Evolutionary conservation across 768 basidiomycete genomes (phyloP).

Genomic region (Naematelia aurantialba): DNA sequence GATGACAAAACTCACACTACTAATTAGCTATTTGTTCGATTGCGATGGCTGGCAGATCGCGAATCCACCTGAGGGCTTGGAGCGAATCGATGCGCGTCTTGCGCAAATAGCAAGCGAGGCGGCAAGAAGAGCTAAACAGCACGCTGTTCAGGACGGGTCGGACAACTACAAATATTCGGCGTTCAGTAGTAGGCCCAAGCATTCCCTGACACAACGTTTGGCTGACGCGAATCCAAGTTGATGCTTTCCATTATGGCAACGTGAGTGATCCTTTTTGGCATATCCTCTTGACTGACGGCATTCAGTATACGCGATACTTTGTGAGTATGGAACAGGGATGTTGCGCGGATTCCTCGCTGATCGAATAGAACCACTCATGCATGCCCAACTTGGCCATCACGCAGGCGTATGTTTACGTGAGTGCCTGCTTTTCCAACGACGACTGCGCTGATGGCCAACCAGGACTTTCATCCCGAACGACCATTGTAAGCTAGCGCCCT

Average conservation of each 20-base stretch:
- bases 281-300: not conserved
- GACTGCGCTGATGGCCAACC: constrained; percentile 4
- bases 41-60: constrained; percentile 69
- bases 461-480: constrained; percentile 48
- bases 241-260: constrained; percentile 67
- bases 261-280: constrained; percentile 59
- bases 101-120: constrained; percentile 34
- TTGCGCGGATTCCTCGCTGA: not conserved
- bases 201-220: not conserved
- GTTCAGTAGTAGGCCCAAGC: constrained; percentile 28
- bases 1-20: not conserved
- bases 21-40: constrained; percentile 69
- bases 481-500: constrained; percentile 29
- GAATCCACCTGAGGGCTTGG: constrained; percentile 35
- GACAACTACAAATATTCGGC: constrained; percentile 37
- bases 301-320: constrained; percentile 86
- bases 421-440: constrained; percentile 1
- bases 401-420: constrained; percentile 71
- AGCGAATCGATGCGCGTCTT: constrained; percentile 32
- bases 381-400: constrained; percentile 73
- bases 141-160: constrained; percentile 27
- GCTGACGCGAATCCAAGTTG: constrained; percentile 55
- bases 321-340: constrained; percentile 53
- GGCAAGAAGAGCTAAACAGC: constrained; percentile 28
- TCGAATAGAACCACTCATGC: constrained; percentile 77